Conservation (phyloP, 2,329 filamentous ascomycete species). For the Pestalotiopsis sp. region DNA sequence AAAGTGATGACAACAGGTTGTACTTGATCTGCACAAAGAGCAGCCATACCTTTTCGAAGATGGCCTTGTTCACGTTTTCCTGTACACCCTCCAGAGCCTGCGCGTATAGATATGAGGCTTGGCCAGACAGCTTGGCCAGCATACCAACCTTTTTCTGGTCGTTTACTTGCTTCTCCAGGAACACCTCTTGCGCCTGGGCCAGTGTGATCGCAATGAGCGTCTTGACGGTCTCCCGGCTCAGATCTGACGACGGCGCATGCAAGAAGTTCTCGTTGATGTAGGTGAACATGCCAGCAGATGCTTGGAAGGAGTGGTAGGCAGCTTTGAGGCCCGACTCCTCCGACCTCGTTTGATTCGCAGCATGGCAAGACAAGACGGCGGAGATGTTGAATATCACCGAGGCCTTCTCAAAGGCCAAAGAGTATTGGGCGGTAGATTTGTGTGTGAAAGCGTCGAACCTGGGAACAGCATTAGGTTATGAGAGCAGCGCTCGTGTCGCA, state of each 20-base stretch:
- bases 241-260: slow-evolving; percentile 92
- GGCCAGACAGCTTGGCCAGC: slow-evolving; percentile 88
- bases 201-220: slow-evolving; percentile 90
- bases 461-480: slow-evolving; percentile 18
- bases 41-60: slow-evolving; percentile 95
- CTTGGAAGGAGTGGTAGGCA: slow-evolving; percentile 97
- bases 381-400: slow-evolving; percentile 99
- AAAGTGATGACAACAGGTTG: slow-evolving; percentile 78
- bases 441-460: slow-evolving; percentile 99
- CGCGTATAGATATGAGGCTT: slow-evolving; percentile 83
- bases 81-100: slow-evolving; percentile 89
- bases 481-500: slow-evolving; percentile 1
- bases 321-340: slow-evolving; percentile 94
- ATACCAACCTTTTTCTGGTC: slow-evolving; percentile 92
- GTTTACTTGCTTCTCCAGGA: slow-evolving; percentile 90
- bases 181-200: slow-evolving; percentile 95
- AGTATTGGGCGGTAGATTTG: slow-evolving; percentile 95
- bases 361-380: slow-evolving; percentile 93
- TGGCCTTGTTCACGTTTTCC: slow-evolving; percentile 84
- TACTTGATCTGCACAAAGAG: slow-evolving; percentile 81
- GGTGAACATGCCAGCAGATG: slow-evolving; percentile 98
- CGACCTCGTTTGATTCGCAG: slow-evolving; percentile 85
- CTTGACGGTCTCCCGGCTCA: slow-evolving; percentile 95
- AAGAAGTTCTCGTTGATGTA: slow-evolving; percentile 99
- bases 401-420: slow-evolving; percentile 94